Evolutionary conservation across 2,329 filamentous ascomycete species (phyloP).

Genomic region (Sphaerulina populicola): DNA sequence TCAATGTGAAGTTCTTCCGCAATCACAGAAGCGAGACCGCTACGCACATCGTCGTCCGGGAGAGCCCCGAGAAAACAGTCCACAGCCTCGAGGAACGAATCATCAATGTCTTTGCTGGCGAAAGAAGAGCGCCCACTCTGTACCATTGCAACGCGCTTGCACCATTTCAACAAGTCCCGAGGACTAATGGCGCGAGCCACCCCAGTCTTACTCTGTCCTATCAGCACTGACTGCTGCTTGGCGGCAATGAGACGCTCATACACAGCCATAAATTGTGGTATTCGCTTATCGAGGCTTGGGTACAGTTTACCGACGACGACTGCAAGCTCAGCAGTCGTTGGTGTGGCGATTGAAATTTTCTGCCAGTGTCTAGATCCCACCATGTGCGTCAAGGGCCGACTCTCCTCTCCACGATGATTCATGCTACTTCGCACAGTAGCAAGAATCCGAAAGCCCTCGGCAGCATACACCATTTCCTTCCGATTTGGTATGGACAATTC

Average conservation of each 20-base stretch:
- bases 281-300: conserved; percentile 55
- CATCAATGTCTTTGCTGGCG: conserved; percentile 63
- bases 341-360: conserved; percentile 58
- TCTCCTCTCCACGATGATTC: conserved; percentile 61
- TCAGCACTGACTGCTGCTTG: conserved; percentile 32
- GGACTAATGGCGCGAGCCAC: conserved; percentile 57
- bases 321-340: conserved; percentile 61
- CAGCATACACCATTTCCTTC: conserved; percentile 74
- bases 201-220: conserved; percentile 46
- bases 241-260: conserved; percentile 42
- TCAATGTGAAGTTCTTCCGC: conserved; percentile 83
- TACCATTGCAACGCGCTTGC: conserved; percentile 61
- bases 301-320: conserved; percentile 64
- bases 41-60: conserved; percentile 55
- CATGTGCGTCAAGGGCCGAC: conserved; percentile 58
- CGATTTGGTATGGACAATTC: conserved; percentile 84
- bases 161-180: conserved; percentile 86
- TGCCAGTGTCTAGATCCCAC: conserved; percentile 85
- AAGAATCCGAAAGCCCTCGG: conserved; percentile 79
- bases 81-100: conserved; percentile 86
- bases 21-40: conserved; percentile 57
- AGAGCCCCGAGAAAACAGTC: conserved; percentile 86
- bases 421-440: conserved; percentile 72
- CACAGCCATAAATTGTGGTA: conserved; percentile 49
- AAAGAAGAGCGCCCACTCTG: conserved; percentile 54